Conservation (phyloP, 345 rosid genomes). For the Sonneratia caseolaris region DNA sequence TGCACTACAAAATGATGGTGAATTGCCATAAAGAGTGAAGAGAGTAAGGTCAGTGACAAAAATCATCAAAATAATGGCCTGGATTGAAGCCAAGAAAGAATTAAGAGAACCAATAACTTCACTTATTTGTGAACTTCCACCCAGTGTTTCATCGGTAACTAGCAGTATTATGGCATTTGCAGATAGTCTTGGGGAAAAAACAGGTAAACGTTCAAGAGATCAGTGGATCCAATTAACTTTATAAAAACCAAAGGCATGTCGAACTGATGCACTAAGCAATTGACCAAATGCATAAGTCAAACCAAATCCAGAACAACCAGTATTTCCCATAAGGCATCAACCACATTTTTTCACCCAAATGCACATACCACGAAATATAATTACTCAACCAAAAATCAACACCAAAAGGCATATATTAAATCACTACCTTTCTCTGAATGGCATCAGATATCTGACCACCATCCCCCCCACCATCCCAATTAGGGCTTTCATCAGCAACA, state of each 20-base stretch:
- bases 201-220: not conserved
- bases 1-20: conserved; percentile 47
- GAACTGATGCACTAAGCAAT: not conserved
- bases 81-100: too few relatives aligned
- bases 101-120: too few relatives aligned
- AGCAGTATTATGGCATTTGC: too few relatives aligned
- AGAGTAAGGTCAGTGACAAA: conserved; percentile 2
- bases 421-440: conserved; percentile 76
- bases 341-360: not conserved
- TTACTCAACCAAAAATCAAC: not conserved
- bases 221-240: too few relatives aligned
- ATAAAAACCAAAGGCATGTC: not conserved
- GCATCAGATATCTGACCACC: conserved; percentile 63
- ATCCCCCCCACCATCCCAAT: conserved; percentile 47
- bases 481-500: conserved; percentile 43
- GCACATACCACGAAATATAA: not conserved
- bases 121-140: too few relatives aligned
- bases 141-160: too few relatives aligned
- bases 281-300: not conserved
- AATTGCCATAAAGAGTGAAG: not conserved
- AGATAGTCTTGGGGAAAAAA: too few relatives aligned
- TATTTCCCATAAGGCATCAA: too few relatives aligned
- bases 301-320: too few relatives aligned
- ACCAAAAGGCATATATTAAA: not conserved
- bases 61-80: not conserved